phyloP scores from a whole-genome alignment of 2,329 filamentous ascomycete species.

The Macrophomina phaseolina region DNA sequence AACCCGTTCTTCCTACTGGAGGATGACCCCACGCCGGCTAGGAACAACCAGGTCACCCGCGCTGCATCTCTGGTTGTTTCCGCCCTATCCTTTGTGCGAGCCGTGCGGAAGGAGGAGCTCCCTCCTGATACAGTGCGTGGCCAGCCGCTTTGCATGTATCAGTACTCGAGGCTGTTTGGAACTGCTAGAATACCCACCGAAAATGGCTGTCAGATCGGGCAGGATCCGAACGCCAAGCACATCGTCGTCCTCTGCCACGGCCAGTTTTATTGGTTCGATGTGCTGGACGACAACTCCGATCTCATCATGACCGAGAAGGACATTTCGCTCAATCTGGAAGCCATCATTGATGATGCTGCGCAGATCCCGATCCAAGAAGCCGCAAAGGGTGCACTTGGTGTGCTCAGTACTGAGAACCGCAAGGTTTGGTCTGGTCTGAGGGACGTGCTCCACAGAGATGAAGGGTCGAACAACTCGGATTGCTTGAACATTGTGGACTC shows the following conservation, averaged over 20 bases:
- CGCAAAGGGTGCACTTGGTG: conserved; percentile 91
- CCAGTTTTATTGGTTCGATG: conserved; percentile 99
- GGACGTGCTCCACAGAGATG: conserved; percentile 84
- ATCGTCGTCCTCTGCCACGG: conserved; percentile 91
- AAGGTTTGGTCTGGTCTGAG: conserved; percentile 94
- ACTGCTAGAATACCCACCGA: conserved; percentile 94
- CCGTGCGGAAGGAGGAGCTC: conserved; percentile 89
- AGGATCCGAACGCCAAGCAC: conserved; percentile 92
- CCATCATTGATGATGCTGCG: conserved; percentile 87
- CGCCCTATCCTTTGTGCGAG: conserved; percentile 87
- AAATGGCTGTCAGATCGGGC: conserved; percentile 92
- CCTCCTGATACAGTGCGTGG: conserved; percentile 86
- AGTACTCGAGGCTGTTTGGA: conserved; percentile 93
- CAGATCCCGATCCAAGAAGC: conserved; percentile 91
- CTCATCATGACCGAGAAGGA: conserved; percentile 98
- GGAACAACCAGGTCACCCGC: conserved; percentile 95
- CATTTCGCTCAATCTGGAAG: conserved; percentile 86
- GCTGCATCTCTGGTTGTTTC: conserved; percentile 92
- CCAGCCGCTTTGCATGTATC: conserved; percentile 94
- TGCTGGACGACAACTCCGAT: conserved; percentile 91
- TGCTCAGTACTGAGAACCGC: conserved; percentile 93
- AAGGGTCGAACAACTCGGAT: conserved; percentile 92
- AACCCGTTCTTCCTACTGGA: conserved; percentile 98
- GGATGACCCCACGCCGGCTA: conserved; percentile 93
- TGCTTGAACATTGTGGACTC: conserved; percentile 95